Percentiles rank a stretch among this genome's conserved stretches.
Evolutionary conservation across 2,329 filamentous ascomycete genomes (phyloP).

Genomic region (Metarhizium brunneum): DNA sequence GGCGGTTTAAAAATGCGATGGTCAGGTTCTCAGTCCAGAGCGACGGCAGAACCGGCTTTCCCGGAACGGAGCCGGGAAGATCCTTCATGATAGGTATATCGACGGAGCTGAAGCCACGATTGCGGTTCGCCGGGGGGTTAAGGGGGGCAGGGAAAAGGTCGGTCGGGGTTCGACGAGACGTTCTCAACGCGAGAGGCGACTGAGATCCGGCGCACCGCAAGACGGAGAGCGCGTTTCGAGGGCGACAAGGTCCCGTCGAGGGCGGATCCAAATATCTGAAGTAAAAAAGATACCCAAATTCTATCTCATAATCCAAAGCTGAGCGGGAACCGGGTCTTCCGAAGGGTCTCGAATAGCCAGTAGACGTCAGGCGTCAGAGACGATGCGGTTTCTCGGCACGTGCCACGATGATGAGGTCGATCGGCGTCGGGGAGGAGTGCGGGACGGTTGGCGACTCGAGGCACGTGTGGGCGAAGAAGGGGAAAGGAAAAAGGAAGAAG

Average conservation of each 20-base stretch:
- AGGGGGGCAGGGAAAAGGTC: not conserved
- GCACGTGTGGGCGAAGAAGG: conserved; percentile 5
- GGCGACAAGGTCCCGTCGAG: conserved; percentile 7
- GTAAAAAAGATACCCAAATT: conserved; percentile 23
- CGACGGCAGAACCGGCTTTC: conserved; percentile 31
- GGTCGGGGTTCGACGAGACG: conserved; percentile 8
- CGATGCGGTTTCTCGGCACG: conserved; percentile 5
- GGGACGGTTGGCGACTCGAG: conserved; percentile 4
- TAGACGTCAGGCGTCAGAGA: conserved; percentile 1
- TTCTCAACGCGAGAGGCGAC: conserved; percentile 4
- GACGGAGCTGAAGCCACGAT: conserved; percentile 5
- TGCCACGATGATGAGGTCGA: conserved; percentile 3
- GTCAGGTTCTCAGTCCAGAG: conserved; percentile 31
- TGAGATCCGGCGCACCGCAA: conserved; percentile 3
- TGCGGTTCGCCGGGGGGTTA: conserved; percentile 2
- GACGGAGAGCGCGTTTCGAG: not conserved
- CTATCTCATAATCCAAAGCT: conserved; percentile 26
- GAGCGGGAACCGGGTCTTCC: conserved; percentile 6
- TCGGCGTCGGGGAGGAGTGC: conserved; percentile 1
- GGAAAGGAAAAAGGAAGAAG: not conserved
- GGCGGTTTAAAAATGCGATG: conserved; percentile 32
- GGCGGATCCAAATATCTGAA: conserved; percentile 14
- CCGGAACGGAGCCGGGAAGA: conserved; percentile 24
- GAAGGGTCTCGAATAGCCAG: not conserved
- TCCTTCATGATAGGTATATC: conserved; percentile 26